A percentile compares a stretch with the other conserved stretches of the same genome.
These are phyloP conservation scores for Scopulariopsis brevicaulis DNA, from an alignment of 2,329 filamentous ascomycete species.

Conservation along the genomic window DNA sequence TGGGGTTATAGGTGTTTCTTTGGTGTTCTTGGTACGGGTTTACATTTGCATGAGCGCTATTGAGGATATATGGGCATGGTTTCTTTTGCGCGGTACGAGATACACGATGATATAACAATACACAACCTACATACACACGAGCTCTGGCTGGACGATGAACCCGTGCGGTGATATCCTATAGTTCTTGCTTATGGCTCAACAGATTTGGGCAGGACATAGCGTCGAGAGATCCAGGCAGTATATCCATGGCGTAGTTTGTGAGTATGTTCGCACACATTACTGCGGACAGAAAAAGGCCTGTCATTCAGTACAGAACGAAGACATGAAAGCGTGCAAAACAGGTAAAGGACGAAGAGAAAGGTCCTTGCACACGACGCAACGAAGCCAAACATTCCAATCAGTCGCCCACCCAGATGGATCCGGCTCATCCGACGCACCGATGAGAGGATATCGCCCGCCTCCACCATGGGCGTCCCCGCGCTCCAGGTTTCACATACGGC, in stretches of 20 bases:
- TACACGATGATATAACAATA: not conserved
- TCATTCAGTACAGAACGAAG: no score
- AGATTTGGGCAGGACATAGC: no score
- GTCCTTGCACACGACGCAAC: no score
- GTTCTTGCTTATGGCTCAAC: no score
- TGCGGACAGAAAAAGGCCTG: no score
- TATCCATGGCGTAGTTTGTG: no score
- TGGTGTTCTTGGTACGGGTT: not conserved
- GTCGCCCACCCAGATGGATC: not conserved
- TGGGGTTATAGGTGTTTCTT: not conserved
- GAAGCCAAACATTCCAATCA: no score
- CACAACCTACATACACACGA: not conserved
- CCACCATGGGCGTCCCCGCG: not conserved
- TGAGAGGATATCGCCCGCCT: not conserved
- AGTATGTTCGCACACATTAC: no score
- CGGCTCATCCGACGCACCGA: not conserved
- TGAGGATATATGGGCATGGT: not conserved
- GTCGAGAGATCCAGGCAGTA: no score
- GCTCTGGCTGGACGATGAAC: not conserved
- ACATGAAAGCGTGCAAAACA: no score
- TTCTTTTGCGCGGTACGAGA: not conserved
- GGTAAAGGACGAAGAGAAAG: no score
- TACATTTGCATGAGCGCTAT: not conserved
- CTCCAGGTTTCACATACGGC: not conserved
- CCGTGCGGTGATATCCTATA: not conserved